A percentile compares a stretch with the other conserved stretches of the same genome.
Conservation (phyloP, 1,284 basidiomycete species). For the Microbotryum lychnidis-dioicae region DNA sequence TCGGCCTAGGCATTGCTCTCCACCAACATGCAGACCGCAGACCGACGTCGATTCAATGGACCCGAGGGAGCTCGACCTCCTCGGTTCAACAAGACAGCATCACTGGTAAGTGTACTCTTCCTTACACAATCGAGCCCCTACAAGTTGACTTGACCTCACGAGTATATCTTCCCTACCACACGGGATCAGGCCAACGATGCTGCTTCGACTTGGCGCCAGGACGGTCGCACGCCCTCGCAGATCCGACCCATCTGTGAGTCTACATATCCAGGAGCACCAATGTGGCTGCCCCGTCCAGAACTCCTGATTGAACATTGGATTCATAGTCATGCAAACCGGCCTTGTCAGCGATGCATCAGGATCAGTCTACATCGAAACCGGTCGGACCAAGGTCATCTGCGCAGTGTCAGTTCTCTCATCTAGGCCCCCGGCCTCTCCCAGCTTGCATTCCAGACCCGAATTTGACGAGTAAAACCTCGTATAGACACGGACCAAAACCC, state of each 20-base stretch:
- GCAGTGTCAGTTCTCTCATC: constrained; percentile 58
- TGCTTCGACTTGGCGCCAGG: constrained; percentile 41
- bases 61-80: constrained; percentile 65
- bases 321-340: constrained; percentile 73
- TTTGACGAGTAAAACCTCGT: neutral
- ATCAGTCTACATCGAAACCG: constrained; percentile 88
- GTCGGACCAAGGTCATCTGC: constrained; percentile 82
- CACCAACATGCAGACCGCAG: constrained; percentile 38
- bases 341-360: constrained; percentile 88
- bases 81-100: constrained; percentile 50
- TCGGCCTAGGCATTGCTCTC: neutral
- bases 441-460: too few relatives aligned
- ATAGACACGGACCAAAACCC: constrained; percentile 75
- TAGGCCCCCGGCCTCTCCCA: too few relatives aligned
- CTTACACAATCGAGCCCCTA: too few relatives aligned
- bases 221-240: constrained; percentile 52
- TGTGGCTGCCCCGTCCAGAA: neutral
- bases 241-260: constrained; percentile 75
- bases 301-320: constrained; percentile 3
- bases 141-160: neutral
- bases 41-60: constrained; percentile 77
- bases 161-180: constrained; percentile 8
- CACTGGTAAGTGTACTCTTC: neutral
- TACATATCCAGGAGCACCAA: constrained; percentile 2
- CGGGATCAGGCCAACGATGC: neutral